Conservation (phyloP, 306 rosid species). For the Mimosa pudica region DNA sequence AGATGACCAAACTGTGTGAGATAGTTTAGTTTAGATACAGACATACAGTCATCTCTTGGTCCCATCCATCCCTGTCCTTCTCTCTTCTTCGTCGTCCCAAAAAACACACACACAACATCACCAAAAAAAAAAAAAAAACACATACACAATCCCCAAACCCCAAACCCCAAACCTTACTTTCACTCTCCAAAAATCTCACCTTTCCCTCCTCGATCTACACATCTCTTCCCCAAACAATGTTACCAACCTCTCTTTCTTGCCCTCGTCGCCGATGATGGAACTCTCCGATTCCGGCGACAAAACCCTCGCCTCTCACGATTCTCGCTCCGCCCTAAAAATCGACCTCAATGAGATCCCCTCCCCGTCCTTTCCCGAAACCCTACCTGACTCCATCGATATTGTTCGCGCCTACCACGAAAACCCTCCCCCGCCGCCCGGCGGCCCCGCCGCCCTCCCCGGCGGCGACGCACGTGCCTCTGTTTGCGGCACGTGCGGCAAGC, state of each 20-base stretch:
- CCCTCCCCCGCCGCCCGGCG: conserved; percentile 78
- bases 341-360: conserved; percentile 99
- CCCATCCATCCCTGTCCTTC: conserved; percentile 44
- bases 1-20: too few relatives aligned
- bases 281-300: conserved; percentile 72
- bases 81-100: too few relatives aligned
- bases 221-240: conserved; percentile 58
- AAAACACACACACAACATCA: too few relatives aligned
- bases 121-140: too few relatives aligned
- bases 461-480: conserved; percentile 33
- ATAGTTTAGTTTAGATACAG: too few relatives aligned
- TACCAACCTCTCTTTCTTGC: conserved; percentile 19
- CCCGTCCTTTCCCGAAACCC: conserved; percentile 70
- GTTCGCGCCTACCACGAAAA: conserved; percentile 81
- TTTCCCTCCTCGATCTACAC: conserved; percentile 54
- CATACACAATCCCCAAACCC: conserved; percentile 18
- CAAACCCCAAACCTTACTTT: conserved; percentile 33
- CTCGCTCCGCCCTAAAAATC: conserved; percentile 68
- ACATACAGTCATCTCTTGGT: conserved; percentile 50
- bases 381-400: conserved; percentile 70
- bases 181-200: conserved; percentile 48
- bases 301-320: conserved; percentile 44
- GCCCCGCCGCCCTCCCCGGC: conserved; percentile 58
- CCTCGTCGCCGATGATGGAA: conserved; percentile 72
- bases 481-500: conserved; percentile 62